These are phyloP conservation scores for Fomitopsis betulina DNA, from an alignment of 1,284 basidiomycete genomes.

Conservation along the genomic window DNA sequence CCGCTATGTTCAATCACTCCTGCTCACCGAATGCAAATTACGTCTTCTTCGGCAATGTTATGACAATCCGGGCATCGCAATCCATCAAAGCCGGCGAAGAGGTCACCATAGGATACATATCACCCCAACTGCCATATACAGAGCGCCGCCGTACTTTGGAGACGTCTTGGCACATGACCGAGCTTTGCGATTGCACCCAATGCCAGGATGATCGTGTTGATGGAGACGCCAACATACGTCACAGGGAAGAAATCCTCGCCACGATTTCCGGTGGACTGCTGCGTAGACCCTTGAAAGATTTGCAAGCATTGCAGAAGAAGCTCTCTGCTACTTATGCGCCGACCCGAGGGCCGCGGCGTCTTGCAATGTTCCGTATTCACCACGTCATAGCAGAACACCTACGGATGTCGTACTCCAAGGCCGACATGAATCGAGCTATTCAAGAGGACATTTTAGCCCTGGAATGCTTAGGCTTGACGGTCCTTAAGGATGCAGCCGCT, in stretches of 20 bases:
- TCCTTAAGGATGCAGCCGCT: neutral
- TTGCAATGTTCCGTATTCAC: neutral
- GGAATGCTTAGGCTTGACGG: neutral
- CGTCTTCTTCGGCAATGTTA: conserved; percentile 20
- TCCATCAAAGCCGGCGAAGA: conserved; percentile 12
- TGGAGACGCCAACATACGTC: conserved; percentile 7
- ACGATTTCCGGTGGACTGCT: neutral
- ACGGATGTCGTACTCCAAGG: neutral
- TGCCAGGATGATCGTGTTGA: conserved; percentile 19
- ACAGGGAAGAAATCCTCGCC: neutral
- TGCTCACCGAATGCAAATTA: conserved; percentile 22
- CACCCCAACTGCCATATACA: conserved; percentile 10
- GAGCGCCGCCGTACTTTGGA: conserved; percentile 10
- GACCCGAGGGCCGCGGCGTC: neutral
- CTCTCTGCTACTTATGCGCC: neutral
- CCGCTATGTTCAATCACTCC: conserved; percentile 30
- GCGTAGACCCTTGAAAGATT: neutral
- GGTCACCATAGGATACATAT: conserved; percentile 14
- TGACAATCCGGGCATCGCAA: conserved; percentile 17
- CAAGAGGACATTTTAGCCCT: neutral
- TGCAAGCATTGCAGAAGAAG: neutral
- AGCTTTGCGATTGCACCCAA: conserved; percentile 13
- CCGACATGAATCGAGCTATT: neutral
- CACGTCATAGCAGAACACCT: neutral
- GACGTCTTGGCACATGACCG: conserved; percentile 11